Conservation (phyloP, 1,284 basidiomycete species). For the Austropuccinia psidii region DNA sequence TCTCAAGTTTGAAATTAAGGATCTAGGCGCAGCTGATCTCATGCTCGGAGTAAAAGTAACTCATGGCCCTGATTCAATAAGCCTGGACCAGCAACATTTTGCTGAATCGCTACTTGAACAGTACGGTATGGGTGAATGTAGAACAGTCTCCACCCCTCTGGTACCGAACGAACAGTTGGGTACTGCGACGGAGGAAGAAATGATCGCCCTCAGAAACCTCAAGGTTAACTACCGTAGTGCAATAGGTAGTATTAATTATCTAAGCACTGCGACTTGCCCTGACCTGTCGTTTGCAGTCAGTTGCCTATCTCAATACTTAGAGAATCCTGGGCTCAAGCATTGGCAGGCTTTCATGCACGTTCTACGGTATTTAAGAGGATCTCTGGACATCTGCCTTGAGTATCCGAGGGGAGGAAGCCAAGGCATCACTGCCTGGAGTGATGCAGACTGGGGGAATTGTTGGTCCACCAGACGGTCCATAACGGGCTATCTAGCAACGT, state of each 20-base stretch:
- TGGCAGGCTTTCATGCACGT: not conserved
- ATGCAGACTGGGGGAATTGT: not conserved
- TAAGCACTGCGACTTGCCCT: not conserved
- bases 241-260: not conserved
- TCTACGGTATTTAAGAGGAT: not conserved
- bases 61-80: not conserved
- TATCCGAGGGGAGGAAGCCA: not conserved
- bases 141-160: no score
- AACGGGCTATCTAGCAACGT: not conserved
- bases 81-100: not conserved
- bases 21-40: not conserved
- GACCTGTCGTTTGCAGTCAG: not conserved
- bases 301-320: not conserved
- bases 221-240: not conserved
- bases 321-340: not conserved
- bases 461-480: not conserved
- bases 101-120: not conserved
- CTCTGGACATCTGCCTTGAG: not conserved
- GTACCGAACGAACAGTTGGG: not conserved
- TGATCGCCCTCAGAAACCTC: not conserved
- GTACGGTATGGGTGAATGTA: no score
- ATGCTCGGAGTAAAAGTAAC: conserved; percentile 16
- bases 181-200: not conserved
- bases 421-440: not conserved
- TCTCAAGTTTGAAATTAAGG: not conserved